A percentile compares a stretch with the other conserved stretches of the same genome.
Conservation (phyloP, 2,329 filamentous ascomycete species). For the Trichoderma cornu-damae region DNA sequence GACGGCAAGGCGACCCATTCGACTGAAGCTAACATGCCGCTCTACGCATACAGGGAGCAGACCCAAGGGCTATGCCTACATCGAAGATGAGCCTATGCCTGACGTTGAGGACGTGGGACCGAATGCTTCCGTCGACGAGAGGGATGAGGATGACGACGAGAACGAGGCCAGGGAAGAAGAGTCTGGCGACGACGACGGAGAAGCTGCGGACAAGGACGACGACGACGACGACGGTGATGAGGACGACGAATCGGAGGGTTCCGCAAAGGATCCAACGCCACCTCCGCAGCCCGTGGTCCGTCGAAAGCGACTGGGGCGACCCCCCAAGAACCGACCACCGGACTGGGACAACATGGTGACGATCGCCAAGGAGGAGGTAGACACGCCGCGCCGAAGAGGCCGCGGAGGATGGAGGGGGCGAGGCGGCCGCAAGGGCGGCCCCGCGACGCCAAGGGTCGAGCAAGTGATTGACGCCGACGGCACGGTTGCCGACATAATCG, state of each 20-base stretch:
- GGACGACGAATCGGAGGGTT: slow-evolving; percentile 36
- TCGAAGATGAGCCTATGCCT: slow-evolving; percentile 39
- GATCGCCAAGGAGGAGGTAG: slow-evolving; percentile 48
- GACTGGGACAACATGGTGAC: slow-evolving; percentile 67
- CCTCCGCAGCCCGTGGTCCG: slow-evolving; percentile 60
- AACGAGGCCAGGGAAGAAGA: slow-evolving; percentile 45
- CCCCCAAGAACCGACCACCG: slow-evolving; percentile 76
- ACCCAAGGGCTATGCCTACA: slow-evolving; percentile 38
- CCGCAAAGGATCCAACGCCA: slow-evolving; percentile 49
- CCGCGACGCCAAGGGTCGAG: slow-evolving; percentile 69
- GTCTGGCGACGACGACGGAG: slow-evolving; percentile 22
- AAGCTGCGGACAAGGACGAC: slow-evolving; percentile 49
- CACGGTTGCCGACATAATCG: slow-evolving; percentile 80
- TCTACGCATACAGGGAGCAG: slow-evolving; percentile 37
- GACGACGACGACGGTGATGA: slow-evolving; percentile 36
- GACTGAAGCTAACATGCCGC: slow-evolving; percentile 32
- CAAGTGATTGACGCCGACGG: slow-evolving; percentile 92
- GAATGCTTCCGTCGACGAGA: slow-evolving; percentile 21
- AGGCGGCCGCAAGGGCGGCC: slow-evolving; percentile 62
- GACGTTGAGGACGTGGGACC: slow-evolving; percentile 28
- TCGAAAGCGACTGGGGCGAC: slow-evolving; percentile 74
- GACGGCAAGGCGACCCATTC: slow-evolving; percentile 29
- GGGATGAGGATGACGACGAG: slow-evolving; percentile 33
- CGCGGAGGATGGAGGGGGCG: slow-evolving; percentile 67
- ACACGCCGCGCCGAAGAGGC: slow-evolving; percentile 58